A percentile compares a stretch with the other conserved stretches of the same genome.
These are phyloP conservation scores for Fagopyrum esculentum DNA, from an alignment of 148 eudicot species.

Conservation along the genomic window DNA sequence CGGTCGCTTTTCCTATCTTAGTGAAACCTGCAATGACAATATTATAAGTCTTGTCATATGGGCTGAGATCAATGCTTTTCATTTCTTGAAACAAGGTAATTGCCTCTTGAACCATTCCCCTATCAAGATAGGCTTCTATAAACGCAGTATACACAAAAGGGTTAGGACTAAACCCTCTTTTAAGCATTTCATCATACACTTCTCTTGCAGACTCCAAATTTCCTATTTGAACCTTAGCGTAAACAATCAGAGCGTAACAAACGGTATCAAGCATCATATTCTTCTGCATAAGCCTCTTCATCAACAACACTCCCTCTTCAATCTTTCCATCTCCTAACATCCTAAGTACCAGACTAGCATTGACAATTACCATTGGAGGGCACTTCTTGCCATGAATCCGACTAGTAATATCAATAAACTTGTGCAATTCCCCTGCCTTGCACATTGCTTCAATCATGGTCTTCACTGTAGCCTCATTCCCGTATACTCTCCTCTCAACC, in stretches of 20 bases:
- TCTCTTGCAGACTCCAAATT: slow-evolving; percentile 47
- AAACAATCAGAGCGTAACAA: slow-evolving; percentile 57
- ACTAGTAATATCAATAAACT: slow-evolving; percentile 43
- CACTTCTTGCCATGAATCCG: slow-evolving; percentile 72
- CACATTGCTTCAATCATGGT: slow-evolving; percentile 66
- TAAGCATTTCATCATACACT: slow-evolving; percentile 63
- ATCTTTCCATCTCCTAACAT: slow-evolving; percentile 53
- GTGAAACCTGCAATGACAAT: slow-evolving; percentile 52
- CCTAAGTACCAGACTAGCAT: slow-evolving; percentile 56
- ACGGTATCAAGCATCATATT: slow-evolving; percentile 66
- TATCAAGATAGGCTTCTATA: slow-evolving; percentile 44
- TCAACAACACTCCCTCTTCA: slow-evolving; percentile 48
- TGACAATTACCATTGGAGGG: slow-evolving; percentile 56
- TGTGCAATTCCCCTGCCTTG: slow-evolving; percentile 66
- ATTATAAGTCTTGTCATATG: slow-evolving; percentile 56
- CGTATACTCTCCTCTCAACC: slow-evolving; percentile 47
- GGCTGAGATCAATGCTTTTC: slow-evolving; percentile 41
- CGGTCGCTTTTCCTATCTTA: slow-evolving; percentile 30
- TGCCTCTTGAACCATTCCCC: slow-evolving; percentile 54
- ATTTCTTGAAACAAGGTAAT: slow-evolving; percentile 49
- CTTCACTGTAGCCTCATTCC: slow-evolving; percentile 51
- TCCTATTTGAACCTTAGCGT: slow-evolving; percentile 49
- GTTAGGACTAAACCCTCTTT: slow-evolving; percentile 68
- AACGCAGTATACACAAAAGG: slow-evolving; percentile 55
- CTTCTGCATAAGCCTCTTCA: slow-evolving; percentile 66